These are phyloP conservation scores for Cercospora sojina DNA, from an alignment of 2,329 filamentous ascomycete species.

Conservation along the genomic window DNA sequence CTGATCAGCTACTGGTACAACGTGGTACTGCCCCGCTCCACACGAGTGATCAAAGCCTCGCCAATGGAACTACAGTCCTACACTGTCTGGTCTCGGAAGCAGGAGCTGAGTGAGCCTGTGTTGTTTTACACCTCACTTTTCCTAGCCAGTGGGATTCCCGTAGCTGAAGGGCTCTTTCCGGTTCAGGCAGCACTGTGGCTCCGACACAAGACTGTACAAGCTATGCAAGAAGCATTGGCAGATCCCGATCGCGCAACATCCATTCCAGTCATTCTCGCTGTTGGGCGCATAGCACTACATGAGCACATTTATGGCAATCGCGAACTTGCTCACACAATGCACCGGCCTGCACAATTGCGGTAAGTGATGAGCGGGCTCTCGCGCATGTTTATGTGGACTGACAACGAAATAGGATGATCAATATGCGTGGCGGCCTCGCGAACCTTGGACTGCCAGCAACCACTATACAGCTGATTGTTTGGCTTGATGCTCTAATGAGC, in stretches of 20 bases:
- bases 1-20: slow-evolving; percentile 28
- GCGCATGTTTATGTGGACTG: not conserved
- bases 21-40: slow-evolving; percentile 18
- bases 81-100: slow-evolving; percentile 24
- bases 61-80: slow-evolving; percentile 18
- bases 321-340: slow-evolving; percentile 22
- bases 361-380: not conserved
- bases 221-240: slow-evolving; percentile 28
- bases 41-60: slow-evolving; percentile 25
- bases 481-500: slow-evolving; percentile 23
- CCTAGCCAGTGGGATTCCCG: slow-evolving; percentile 28
- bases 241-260: slow-evolving; percentile 25
- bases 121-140: slow-evolving; percentile 28
- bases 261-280: slow-evolving; percentile 28
- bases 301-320: slow-evolving; percentile 31
- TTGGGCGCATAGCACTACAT: slow-evolving; percentile 30
- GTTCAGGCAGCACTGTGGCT: slow-evolving; percentile 22
- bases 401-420: slow-evolving; percentile 18
- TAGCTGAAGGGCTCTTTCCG: slow-evolving; percentile 24
- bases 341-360: slow-evolving; percentile 25
- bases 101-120: slow-evolving; percentile 27
- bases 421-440: slow-evolving; percentile 22
- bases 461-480: slow-evolving; percentile 24
- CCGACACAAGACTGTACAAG: slow-evolving; percentile 23
- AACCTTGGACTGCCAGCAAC: slow-evolving; percentile 19